These are phyloP conservation scores for Trichoderma pleuroti DNA, from an alignment of 2,329 filamentous ascomycete genomes.

Conservation along the genomic window DNA sequence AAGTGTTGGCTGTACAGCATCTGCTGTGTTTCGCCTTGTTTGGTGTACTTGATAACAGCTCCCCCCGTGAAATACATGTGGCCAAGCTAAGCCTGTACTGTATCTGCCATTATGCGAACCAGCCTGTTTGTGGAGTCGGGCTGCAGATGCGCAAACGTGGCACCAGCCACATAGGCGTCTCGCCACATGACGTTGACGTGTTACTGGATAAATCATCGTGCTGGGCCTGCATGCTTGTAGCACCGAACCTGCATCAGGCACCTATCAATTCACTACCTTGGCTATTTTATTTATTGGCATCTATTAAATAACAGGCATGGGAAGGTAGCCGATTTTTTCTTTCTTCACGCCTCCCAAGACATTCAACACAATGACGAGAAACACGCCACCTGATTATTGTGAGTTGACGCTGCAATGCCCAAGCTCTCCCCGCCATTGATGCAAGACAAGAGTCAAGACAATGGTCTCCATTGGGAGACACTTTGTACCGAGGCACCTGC, in stretches of 20 bases:
- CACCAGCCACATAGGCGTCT: slow-evolving; percentile 29
- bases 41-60: background rate
- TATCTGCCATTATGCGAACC: background rate
- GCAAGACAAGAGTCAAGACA: background rate
- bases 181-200: slow-evolving; percentile 44
- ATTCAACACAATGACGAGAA: slow-evolving; percentile 33
- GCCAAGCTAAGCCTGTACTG: background rate
- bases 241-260: slow-evolving; percentile 12
- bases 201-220: background rate
- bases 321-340: background rate
- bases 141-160: slow-evolving; percentile 7
- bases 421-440: background rate
- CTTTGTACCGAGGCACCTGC: background rate
- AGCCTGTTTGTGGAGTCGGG: background rate
- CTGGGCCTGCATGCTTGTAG: background rate
- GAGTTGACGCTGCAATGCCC: slow-evolving; percentile 27
- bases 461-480: background rate
- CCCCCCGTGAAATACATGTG: background rate
- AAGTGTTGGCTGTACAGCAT: background rate
- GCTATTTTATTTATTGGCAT: background rate
- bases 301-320: background rate
- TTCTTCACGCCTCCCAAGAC: background rate
- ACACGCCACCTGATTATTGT: slow-evolving; percentile 58
- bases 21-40: background rate
- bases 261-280: slow-evolving; percentile 5